phyloP scores from a whole-genome alignment of 31 red algal species.

The Odonthalia washingtoniensis region DNA sequence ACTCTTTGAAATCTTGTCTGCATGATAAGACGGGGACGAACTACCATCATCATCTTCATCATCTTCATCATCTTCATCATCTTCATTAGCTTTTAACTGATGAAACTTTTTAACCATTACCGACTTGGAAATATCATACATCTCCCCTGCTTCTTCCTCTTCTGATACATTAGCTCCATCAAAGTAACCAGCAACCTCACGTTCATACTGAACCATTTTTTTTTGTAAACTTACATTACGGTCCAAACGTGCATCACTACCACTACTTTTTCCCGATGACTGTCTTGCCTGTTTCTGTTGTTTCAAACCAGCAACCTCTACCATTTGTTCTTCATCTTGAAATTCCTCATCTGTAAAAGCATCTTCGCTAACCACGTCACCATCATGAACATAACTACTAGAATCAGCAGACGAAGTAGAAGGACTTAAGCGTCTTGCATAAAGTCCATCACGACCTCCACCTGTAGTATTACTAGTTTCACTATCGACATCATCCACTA shows the following conservation, averaged over 20 bases:
- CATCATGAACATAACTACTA: slow-evolving; percentile 18
- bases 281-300: not conserved
- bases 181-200: slow-evolving; percentile 45
- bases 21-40: slow-evolving; percentile 23
- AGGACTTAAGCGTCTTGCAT: slow-evolving; percentile 26
- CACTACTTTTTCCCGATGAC: not conserved
- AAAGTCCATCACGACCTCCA: slow-evolving; percentile 15
- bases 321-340: slow-evolving; percentile 24
- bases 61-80: not conserved
- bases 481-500: slow-evolving; percentile 66
- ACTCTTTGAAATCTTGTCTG: not conserved
- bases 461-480: slow-evolving; percentile 35
- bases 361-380: slow-evolving; percentile 34
- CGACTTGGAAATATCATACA: not conserved
- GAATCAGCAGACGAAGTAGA: slow-evolving; percentile 35
- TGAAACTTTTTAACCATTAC: not conserved
- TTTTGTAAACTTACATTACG: slow-evolving; percentile 5
- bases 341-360: slow-evolving; percentile 59
- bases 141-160: slow-evolving; percentile 32
- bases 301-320: not conserved
- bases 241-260: not conserved
- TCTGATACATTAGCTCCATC: slow-evolving; percentile 58
- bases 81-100: not conserved
- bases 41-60: slow-evolving; percentile 37
- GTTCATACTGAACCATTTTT: slow-evolving; percentile 44